These are phyloP conservation scores for Blastobotrys parvus DNA, from an alignment of 805 yeast species.

Conservation along the genomic window DNA sequence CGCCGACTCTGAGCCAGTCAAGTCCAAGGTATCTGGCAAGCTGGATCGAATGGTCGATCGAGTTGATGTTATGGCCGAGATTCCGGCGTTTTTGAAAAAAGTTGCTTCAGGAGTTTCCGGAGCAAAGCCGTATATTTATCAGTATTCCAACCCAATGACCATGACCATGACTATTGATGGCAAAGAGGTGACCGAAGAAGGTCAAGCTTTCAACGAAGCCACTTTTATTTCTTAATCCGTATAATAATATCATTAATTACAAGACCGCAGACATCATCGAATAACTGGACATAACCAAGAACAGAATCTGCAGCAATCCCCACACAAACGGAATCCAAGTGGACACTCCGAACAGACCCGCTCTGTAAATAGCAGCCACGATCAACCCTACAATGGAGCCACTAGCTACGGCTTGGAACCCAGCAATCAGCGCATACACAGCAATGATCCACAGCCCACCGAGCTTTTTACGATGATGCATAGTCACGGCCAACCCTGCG, in stretches of 20 bases:
- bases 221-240: conserved; percentile 60
- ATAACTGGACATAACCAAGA: conserved; percentile 58
- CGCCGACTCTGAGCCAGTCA: conserved; percentile 30
- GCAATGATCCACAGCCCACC: conserved; percentile 32
- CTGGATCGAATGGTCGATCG: conserved; percentile 66
- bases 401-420: conserved; percentile 54
- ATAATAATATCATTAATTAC: conserved; percentile 20
- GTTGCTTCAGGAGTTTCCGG: conserved; percentile 94
- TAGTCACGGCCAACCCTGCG: conserved; percentile 51
- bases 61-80: conserved; percentile 95
- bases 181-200: conserved; percentile 41
- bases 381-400: conserved; percentile 77
- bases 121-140: conserved; percentile 93
- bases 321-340: conserved; percentile 92
- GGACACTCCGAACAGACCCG: conserved; percentile 80
- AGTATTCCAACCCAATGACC: conserved; percentile 61
- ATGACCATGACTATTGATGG: conserved; percentile 38
- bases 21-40: conserved; percentile 50
- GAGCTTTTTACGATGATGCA: conserved; percentile 37
- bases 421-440: conserved; percentile 46
- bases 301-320: conserved; percentile 60
- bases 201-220: conserved; percentile 68
- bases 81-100: conserved; percentile 87
- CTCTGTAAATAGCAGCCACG: conserved; percentile 62
- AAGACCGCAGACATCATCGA: conserved; percentile 43